Base-by-base conservation (phyloP, 164 flowering plant genomes). In the Magnolia kwangsiensis region DNA sequence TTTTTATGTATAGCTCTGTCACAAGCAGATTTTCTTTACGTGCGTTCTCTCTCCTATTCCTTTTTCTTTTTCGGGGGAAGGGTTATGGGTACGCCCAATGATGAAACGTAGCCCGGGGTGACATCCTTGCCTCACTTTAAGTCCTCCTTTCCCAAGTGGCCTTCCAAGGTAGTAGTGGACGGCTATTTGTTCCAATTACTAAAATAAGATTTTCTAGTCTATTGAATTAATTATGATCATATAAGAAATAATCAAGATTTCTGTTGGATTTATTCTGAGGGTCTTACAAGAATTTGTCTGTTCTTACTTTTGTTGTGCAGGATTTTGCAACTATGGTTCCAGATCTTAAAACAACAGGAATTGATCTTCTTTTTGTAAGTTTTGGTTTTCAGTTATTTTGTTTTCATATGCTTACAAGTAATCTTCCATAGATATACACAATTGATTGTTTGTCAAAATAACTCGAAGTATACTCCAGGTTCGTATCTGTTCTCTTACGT, bases 91-190 rank as follows among this genome's bases (percentile, higher is more conserved):
- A 95, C 98, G 73, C 98, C 98, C 73, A 92, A 82, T 84, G 97
- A 95, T 78, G 91, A 90, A 72, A 86, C 86, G 49, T 95, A 97
- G 98, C 98, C 97, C 72, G 97, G 98, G 50, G 98, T 95, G 81
- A 88, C 88, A 77, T 90, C 98, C 27, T 79, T 95, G 81, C 98
- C 98, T 45, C 98, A 93, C 79, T 95, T 81, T 78, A 95, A 93
- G 81, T 85, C 92, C 75, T 80, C 98, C 74, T 95, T 95, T 73
- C 98, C 97, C 19, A 93, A 90, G 79, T 95, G 98, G 98, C 87
- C 89, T 64, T 61, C 90, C 2, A 88, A 93, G 98, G 98, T 95
- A 77, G 23, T 10, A 68, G 59, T 50, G 58, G 55, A 4, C 20
- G 8, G 18, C 55, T 51, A 4, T 73, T 67, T 9, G 37, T 59